phyloP scores from a whole-genome alignment of 345 rosid species.

The Isatis tinctoria region DNA sequence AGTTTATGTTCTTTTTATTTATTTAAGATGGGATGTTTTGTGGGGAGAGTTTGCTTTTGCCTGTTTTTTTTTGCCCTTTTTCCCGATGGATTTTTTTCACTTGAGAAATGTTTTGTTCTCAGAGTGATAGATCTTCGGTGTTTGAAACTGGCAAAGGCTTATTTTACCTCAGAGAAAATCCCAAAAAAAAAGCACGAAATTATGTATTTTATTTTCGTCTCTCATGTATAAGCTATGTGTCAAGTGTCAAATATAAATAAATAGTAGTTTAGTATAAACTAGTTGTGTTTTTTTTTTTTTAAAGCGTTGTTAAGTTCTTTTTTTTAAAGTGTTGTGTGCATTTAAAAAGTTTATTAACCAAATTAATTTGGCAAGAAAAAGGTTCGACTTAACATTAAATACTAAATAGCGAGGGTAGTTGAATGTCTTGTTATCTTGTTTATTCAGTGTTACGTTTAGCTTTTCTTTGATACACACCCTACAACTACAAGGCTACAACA shows the following conservation, averaged over 20 bases:
- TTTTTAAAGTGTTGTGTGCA: not conserved
- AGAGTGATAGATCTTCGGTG: slow-evolving; percentile 18
- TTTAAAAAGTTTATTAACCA: not conserved
- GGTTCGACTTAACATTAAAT: not conserved
- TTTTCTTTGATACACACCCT: not conserved
- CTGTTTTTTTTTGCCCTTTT: not conserved
- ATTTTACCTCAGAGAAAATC: slow-evolving; percentile 11
- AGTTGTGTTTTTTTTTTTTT: not conserved
- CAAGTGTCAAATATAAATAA: slow-evolving; percentile 18
- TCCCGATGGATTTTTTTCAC: slow-evolving; percentile 25
- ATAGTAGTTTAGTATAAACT: not conserved
- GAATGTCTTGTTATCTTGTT: not conserved
- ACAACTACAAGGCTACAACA: slow-evolving; percentile 2
- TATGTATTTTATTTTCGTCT: slow-evolving; percentile 28
- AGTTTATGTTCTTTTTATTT: not conserved
- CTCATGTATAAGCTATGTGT: slow-evolving; percentile 12
- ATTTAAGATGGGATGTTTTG: slow-evolving; percentile 2
- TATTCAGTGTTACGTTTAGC: not conserved
- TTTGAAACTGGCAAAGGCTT: slow-evolving; percentile 21
- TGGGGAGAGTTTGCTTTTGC: slow-evolving; percentile 19
- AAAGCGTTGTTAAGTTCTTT: not conserved
- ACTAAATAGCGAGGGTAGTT: not conserved
- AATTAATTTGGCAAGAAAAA: not conserved
- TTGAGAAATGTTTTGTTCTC: slow-evolving; percentile 23
- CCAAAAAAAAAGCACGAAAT: slow-evolving; percentile 7